Conservation (phyloP, 1,139 yeast genomes). For the Debaryomyces subglobosus region DNA sequence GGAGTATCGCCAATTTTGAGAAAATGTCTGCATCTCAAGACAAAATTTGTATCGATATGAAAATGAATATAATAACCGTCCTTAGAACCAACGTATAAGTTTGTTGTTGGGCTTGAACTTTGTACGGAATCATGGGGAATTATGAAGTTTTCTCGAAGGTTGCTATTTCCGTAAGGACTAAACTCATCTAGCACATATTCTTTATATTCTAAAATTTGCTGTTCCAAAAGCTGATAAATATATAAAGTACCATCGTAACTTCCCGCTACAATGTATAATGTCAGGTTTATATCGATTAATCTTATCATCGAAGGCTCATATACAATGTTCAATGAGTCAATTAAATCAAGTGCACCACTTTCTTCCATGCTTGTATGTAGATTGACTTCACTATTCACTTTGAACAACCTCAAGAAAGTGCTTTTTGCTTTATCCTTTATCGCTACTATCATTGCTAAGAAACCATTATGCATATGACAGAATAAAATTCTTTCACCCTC, state of each 20-base stretch:
- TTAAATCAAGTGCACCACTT: constrained; percentile 7
- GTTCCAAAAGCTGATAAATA: constrained; percentile 9
- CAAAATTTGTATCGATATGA: constrained; percentile 13
- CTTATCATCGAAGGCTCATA: constrained; percentile 25
- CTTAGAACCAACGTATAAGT: constrained; percentile 32
- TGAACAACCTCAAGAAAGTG: constrained; percentile 6
- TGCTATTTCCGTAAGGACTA: constrained; percentile 10
- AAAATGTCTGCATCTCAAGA: constrained; percentile 17
- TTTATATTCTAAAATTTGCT: neutral
- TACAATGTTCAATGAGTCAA: constrained; percentile 8
- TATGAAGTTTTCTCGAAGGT: constrained; percentile 12
- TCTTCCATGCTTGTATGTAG: constrained; percentile 1
- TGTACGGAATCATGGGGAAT: constrained; percentile 24
- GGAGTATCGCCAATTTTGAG: constrained; percentile 31
- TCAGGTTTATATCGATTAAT: constrained; percentile 9
- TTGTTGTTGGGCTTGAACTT: neutral
- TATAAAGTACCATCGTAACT: constrained; percentile 23
- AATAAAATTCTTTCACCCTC: constrained; percentile 18
- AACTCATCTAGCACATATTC: constrained; percentile 9
- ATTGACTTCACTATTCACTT: constrained; percentile 3
- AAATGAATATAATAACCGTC: constrained; percentile 30
- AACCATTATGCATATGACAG: constrained; percentile 17
- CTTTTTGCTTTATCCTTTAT: neutral
- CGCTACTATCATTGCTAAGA: constrained; percentile 19
- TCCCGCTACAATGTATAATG: constrained; percentile 19